phyloP scores from a whole-genome alignment of 495 filamentous ascomycete species.

The Penicillium soppii region DNA sequence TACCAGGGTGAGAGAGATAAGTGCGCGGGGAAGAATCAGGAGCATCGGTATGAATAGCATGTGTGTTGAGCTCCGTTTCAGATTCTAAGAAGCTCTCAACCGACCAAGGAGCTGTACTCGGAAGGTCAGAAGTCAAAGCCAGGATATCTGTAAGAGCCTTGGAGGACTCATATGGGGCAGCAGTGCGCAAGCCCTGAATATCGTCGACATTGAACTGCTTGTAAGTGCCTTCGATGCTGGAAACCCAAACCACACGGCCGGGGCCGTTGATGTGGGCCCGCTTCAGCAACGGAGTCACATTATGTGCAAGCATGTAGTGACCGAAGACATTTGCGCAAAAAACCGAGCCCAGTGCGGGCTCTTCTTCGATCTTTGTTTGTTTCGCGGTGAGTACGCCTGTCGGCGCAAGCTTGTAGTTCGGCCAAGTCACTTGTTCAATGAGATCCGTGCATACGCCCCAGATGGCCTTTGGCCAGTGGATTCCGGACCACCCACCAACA shows the following conservation, averaged over 20 bases:
- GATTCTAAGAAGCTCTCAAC: slow-evolving; percentile 50
- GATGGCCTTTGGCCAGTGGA: slow-evolving; percentile 66
- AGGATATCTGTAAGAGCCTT: slow-evolving; percentile 87
- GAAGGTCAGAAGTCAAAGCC: slow-evolving; percentile 68
- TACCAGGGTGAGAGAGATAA: slow-evolving; percentile 83
- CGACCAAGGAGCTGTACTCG: slow-evolving; percentile 55
- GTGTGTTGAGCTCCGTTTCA: slow-evolving; percentile 14
- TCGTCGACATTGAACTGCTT: slow-evolving; percentile 62
- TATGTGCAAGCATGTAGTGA: slow-evolving; percentile 87
- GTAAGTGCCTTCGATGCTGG: slow-evolving; percentile 68
- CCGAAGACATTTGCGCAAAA: slow-evolving; percentile 94
- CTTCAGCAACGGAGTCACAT: slow-evolving; percentile 69
- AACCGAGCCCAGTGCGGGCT: slow-evolving; percentile 68
- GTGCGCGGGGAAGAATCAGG: slow-evolving; percentile 46
- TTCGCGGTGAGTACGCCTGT: slow-evolving; percentile 53
- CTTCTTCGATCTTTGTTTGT: slow-evolving; percentile 30
- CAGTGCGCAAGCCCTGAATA: slow-evolving; percentile 67
- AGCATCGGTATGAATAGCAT: not conserved
- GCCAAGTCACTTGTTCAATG: slow-evolving; percentile 71
- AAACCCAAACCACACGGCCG: slow-evolving; percentile 81
- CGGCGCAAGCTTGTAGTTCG: slow-evolving; percentile 66
- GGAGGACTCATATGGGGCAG: slow-evolving; percentile 72
- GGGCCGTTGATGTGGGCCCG: slow-evolving; percentile 41
- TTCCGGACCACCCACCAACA: slow-evolving; percentile 78
- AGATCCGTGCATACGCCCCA: slow-evolving; percentile 64